Percentiles rank a stretch among this genome's conserved stretches.
Conservation (phyloP, 163 green algal genomes). For the Chlamydomonas reinhardtii region DNA sequence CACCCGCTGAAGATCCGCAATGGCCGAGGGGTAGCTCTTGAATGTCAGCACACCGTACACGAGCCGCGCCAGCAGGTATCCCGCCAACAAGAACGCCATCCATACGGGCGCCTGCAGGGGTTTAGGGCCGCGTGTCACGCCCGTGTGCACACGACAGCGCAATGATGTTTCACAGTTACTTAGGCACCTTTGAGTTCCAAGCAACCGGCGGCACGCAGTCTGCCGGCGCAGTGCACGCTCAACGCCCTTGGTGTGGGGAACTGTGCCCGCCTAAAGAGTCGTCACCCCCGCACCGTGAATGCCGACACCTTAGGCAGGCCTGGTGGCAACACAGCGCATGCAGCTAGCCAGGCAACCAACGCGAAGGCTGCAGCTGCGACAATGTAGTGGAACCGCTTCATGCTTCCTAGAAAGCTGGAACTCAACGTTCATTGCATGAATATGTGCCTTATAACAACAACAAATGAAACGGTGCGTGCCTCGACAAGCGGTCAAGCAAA, state of each 20-base stretch:
- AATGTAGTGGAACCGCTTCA: conserved; percentile 21
- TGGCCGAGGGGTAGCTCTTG: conserved; percentile 53
- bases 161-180: no score
- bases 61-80: conserved; percentile 50
- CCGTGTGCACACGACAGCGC: no score
- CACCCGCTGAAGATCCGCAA: conserved; percentile 24
- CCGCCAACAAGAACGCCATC: conserved; percentile 14
- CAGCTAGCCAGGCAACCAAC: not conserved
- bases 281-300: not conserved
- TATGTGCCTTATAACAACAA: no score
- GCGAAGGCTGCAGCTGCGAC: not conserved
- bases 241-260: no score
- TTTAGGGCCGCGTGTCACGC: not conserved
- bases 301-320: not conserved
- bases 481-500: not conserved
- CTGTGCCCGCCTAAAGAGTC: no score
- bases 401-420: not conserved
- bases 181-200: no score
- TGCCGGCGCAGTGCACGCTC: no score
- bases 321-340: not conserved
- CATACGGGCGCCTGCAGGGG: conserved; percentile 4
- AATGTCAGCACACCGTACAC: conserved; percentile 51
- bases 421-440: no score
- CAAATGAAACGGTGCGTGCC: not conserved
- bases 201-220: no score